phyloP scores from a whole-genome alignment of 768 basidiomycete genomes.

The Pulveroboletus frians region DNA sequence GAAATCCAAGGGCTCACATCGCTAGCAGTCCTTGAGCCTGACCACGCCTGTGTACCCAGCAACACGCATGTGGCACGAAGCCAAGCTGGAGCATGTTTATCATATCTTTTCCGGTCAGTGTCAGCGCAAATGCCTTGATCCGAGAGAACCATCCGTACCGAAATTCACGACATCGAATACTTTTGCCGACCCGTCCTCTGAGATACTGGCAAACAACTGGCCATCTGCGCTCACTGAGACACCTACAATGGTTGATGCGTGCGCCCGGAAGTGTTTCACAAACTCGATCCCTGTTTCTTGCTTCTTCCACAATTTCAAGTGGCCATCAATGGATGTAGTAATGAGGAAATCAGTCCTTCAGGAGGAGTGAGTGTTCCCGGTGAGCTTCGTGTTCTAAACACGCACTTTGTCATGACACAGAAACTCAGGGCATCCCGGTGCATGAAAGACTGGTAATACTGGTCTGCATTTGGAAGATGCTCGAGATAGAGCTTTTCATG shows the following conservation, averaged over 20 bases:
- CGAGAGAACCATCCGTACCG: constrained; percentile 49
- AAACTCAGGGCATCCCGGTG: constrained; percentile 91
- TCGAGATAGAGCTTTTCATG: constrained; percentile 92
- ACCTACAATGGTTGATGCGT: constrained; percentile 69
- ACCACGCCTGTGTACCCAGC: constrained; percentile 91
- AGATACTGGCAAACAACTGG: constrained; percentile 83
- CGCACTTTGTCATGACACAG: constrained; percentile 81
- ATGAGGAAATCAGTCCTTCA: constrained; percentile 86
- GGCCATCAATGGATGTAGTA: constrained; percentile 92
- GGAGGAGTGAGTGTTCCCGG: constrained; percentile 4
- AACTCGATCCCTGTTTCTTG: constrained; percentile 94
- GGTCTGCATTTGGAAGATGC: constrained; percentile 85
- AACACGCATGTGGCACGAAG: constrained; percentile 81
- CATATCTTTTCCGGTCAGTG: constrained; percentile 63
- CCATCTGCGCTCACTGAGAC: constrained; percentile 91
- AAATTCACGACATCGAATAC: constrained; percentile 98
- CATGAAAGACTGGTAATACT: constrained; percentile 98
- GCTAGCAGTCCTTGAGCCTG: constrained; percentile 86
- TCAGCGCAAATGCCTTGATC: background rate
- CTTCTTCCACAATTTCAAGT: constrained; percentile 99
- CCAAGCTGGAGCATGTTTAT: constrained; percentile 94
- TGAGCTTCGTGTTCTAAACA: background rate
- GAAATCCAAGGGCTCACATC: constrained; percentile 51
- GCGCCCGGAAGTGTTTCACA: constrained; percentile 96
- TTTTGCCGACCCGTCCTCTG: constrained; percentile 88